These are phyloP conservation scores for Xanthoceras sorbifolium DNA, from an alignment of 345 rosid genomes.

Conservation along the genomic window DNA sequence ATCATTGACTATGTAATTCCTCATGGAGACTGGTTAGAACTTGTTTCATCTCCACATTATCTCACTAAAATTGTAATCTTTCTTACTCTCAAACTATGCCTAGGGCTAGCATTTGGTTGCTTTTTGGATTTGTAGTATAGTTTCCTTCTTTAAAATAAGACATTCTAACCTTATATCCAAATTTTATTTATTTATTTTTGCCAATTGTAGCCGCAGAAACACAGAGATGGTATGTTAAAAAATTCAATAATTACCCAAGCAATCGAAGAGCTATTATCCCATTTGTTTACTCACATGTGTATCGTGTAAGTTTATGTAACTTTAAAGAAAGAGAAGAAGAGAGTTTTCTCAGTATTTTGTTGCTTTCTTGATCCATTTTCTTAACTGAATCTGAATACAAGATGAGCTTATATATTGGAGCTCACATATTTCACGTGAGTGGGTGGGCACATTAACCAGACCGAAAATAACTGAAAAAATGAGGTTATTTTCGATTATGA, in stretches of 20 bases:
- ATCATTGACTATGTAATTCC: slow-evolving; percentile 50
- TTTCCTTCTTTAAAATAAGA: background rate
- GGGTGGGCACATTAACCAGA: no score
- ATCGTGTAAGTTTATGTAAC: no score
- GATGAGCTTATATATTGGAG: no score
- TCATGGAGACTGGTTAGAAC: slow-evolving; percentile 74
- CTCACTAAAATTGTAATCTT: slow-evolving; percentile 72
- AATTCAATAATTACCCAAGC: slow-evolving; percentile 63
- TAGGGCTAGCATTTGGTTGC: slow-evolving; percentile 41
- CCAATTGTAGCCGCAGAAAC: slow-evolving; percentile 77
- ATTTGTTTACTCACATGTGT: no score
- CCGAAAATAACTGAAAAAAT: no score
- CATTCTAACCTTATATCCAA: background rate
- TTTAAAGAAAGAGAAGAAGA: no score
- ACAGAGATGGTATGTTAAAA: slow-evolving; percentile 61
- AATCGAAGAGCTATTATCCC: slow-evolving; percentile 60
- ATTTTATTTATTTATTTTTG: no score
- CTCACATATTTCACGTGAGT: no score
- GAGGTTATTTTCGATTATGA: no score
- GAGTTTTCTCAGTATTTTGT: no score
- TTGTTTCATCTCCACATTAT: slow-evolving; percentile 72
- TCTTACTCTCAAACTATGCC: slow-evolving; percentile 12
- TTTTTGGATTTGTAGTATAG: slow-evolving; percentile 61
- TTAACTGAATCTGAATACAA: no score
- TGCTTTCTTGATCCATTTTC: no score